A percentile compares a stretch with the other conserved stretches of the same genome.
Conservation (phyloP, 116 monocot genomes). For the Phalaenopsis hybrid region DNA sequence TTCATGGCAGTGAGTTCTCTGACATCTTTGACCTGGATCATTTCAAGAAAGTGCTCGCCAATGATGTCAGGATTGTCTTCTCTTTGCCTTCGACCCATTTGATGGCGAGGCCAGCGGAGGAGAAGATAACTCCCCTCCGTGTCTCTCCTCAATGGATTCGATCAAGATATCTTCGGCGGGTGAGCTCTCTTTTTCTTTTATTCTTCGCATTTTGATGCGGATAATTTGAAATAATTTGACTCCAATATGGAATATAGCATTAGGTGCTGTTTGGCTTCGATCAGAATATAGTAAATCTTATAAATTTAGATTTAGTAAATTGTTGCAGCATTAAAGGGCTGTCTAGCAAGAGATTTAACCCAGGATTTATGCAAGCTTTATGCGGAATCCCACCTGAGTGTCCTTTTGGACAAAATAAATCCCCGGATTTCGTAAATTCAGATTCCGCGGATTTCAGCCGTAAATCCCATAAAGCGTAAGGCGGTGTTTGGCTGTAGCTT, state of each 20-base stretch:
- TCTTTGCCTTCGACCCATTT: conserved; percentile 83
- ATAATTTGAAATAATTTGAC: background rate
- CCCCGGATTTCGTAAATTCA: too few relatives aligned
- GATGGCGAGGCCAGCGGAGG: conserved; percentile 57
- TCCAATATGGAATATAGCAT: background rate
- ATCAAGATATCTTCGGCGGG: conserved; percentile 38
- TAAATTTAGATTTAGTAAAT: too few relatives aligned
- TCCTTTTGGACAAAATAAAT: too few relatives aligned
- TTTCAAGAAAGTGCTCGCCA: conserved; percentile 67
- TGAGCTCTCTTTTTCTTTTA: conserved; percentile 8
- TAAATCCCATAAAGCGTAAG: too few relatives aligned
- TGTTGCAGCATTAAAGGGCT: too few relatives aligned
- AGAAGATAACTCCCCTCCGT: conserved; percentile 60
- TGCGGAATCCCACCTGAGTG: too few relatives aligned
- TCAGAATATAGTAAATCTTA: too few relatives aligned
- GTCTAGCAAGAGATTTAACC: too few relatives aligned
- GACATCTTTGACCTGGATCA: conserved; percentile 87
- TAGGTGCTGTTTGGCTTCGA: background rate
- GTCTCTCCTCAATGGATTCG: conserved; percentile 72
- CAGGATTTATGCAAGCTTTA: too few relatives aligned
- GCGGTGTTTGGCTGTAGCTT: too few relatives aligned
- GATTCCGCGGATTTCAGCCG: too few relatives aligned
- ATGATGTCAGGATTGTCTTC: conserved; percentile 72
- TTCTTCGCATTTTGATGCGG: background rate
- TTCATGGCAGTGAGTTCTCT: conserved; percentile 53